phyloP scores from a whole-genome alignment of 2,329 filamentous ascomycete genomes.

The Leptographium lundbergii region DNA sequence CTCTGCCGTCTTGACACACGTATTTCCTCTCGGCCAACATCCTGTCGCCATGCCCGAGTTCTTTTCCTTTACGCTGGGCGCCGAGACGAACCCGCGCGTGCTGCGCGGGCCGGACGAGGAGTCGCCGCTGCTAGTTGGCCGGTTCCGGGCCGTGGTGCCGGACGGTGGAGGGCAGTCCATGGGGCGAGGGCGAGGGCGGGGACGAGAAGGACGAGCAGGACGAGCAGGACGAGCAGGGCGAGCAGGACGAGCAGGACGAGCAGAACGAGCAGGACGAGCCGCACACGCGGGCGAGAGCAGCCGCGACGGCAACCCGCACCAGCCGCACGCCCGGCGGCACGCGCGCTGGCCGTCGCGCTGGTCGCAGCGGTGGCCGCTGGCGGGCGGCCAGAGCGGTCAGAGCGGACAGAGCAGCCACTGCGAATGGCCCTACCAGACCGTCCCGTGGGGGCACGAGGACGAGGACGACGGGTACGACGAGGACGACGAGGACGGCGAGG shows the following conservation, averaged over 20 bases:
- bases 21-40: too few relatives aligned
- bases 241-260: too few relatives aligned
- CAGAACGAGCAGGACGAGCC: too few relatives aligned
- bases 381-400: not conserved
- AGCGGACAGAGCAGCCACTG: not conserved
- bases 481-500: constrained; percentile 2
- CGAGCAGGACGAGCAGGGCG: too few relatives aligned
- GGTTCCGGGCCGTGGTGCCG: constrained; percentile 44
- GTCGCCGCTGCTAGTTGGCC: constrained; percentile 48
- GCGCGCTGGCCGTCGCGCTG: not conserved
- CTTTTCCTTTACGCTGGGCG: constrained; percentile 55
- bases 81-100: constrained; percentile 41
- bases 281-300: not conserved
- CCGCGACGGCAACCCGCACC: not conserved
- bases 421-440: too few relatives aligned
- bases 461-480: constrained; percentile 6
- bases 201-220: too few relatives aligned
- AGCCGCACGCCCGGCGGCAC: constrained; percentile 1
- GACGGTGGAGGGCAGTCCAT: too few relatives aligned
- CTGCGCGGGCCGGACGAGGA: constrained; percentile 27
- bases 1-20: too few relatives aligned
- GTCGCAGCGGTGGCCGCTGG: not conserved
- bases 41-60: constrained; percentile 42
- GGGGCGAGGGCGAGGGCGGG: not conserved
- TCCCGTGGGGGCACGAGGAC: not conserved